Evolutionary conservation across 2,329 filamentous ascomycete species (phyloP).

Genomic region (Mariannaea elegans): DNA sequence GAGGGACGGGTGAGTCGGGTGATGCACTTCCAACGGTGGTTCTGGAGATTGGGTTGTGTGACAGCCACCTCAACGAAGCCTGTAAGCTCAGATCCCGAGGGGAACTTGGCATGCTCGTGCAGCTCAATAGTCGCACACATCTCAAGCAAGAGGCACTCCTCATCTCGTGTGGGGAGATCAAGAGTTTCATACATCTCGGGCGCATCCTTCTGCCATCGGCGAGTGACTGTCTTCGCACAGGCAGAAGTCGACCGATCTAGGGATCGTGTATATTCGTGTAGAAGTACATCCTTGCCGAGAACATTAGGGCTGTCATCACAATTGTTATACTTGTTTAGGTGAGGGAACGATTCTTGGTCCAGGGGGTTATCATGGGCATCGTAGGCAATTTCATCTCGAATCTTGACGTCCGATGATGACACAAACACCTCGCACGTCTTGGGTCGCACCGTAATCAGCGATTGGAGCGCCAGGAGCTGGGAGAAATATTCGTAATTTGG

Average conservation of each 20-base stretch:
- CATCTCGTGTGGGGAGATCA: conserved; percentile 56
- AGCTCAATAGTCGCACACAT: conserved; percentile 69
- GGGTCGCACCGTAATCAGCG: conserved; percentile 62
- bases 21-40: conserved; percentile 68
- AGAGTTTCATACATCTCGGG: conserved; percentile 64
- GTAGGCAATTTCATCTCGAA: conserved; percentile 59
- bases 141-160: conserved; percentile 67
- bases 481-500: conserved; percentile 71
- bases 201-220: conserved; percentile 67
- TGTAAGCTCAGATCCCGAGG: conserved; percentile 66
- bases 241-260: conserved; percentile 65
- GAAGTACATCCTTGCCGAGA: conserved; percentile 60
- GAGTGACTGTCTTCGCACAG: conserved; percentile 61
- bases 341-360: conserved; percentile 61
- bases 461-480: conserved; percentile 63
- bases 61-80: conserved; percentile 68
- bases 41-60: conserved; percentile 61
- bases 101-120: conserved; percentile 65
- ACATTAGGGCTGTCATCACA: conserved; percentile 61
- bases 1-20: conserved; percentile 66
- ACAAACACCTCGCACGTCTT: conserved; percentile 69
- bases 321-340: conserved; percentile 63
- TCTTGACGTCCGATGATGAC: conserved; percentile 60
- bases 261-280: conserved; percentile 67
- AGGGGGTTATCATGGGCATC: conserved; percentile 54